Percentiles rank a stretch among this genome's conserved stretches.
phyloP scores from a whole-genome alignment of 129 eudicot species.

The Arctium lappa region DNA sequence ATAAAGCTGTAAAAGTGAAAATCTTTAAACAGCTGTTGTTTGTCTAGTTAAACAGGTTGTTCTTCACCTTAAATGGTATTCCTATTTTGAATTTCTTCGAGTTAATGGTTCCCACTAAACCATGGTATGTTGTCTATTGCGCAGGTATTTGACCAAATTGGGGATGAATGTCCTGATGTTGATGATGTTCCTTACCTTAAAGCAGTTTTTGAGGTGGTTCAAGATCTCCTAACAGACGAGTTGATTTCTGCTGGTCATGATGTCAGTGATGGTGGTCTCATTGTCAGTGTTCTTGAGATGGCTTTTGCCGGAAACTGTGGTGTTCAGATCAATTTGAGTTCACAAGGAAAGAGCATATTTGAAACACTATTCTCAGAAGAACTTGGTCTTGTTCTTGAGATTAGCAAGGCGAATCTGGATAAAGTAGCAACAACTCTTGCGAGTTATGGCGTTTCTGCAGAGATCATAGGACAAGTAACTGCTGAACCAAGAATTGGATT shows the following conservation, averaged over 20 bases:
- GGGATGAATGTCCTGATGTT: constrained; percentile 83
- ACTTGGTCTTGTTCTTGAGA: constrained; percentile 81
- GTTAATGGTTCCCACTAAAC: not conserved
- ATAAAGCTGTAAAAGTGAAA: not conserved
- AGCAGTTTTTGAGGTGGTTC: constrained; percentile 70
- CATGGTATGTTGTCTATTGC: not conserved
- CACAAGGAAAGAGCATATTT: constrained; percentile 50
- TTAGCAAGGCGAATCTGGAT: constrained; percentile 49
- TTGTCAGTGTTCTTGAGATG: constrained; percentile 76
- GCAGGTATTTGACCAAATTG: constrained; percentile 87
- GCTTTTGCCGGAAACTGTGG: constrained; percentile 98
- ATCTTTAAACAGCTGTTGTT: not conserved
- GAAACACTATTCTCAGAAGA: constrained; percentile 78
- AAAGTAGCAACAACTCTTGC: constrained; percentile 38
- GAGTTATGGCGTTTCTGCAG: constrained; percentile 42
- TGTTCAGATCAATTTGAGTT: constrained; percentile 43
- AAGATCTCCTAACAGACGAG: constrained; percentile 59
- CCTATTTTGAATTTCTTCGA: not conserved
- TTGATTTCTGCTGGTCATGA: constrained; percentile 91
- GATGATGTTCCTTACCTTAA: constrained; percentile 81
- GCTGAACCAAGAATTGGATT: constrained; percentile 42
- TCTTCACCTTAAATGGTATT: not conserved
- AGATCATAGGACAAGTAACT: constrained; percentile 64
- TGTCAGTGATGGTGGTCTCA: constrained; percentile 89
- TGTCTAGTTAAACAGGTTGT: not conserved